Conservation (phyloP, 805 yeast species). For the Suhomyces tanzawaensis region DNA sequence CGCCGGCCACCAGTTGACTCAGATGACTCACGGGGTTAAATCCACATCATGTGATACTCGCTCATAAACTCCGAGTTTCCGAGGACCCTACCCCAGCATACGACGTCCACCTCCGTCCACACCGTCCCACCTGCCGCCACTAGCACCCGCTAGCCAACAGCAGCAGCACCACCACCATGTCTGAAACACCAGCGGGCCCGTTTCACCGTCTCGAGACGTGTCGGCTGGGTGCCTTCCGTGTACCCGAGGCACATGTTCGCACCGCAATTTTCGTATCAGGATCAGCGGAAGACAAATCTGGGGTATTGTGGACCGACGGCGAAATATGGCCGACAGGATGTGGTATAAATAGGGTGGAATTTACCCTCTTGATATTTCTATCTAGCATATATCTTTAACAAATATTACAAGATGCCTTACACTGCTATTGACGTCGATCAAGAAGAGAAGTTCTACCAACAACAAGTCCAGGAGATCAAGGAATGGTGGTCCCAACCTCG, state of each 20-base stretch:
- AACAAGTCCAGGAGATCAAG: constrained; percentile 70
- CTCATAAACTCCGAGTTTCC: too few species aligned
- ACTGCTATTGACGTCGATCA: constrained; percentile 54
- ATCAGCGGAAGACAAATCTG: constrained; percentile 9
- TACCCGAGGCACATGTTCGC: constrained; percentile 6
- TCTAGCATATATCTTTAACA: not conserved
- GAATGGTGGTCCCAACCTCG: constrained; percentile 94
- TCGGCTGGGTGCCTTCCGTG: too few species aligned
- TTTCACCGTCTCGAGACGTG: too few species aligned
- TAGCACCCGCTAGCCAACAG: too few species aligned
- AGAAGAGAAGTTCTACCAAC: constrained; percentile 64
- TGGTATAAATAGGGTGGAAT: constrained; percentile 2
- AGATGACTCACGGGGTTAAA: too few species aligned
- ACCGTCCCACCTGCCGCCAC: too few species aligned
- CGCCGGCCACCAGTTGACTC: too few species aligned
- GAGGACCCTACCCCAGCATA: too few species aligned
- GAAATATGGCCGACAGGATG: not conserved
- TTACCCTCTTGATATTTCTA: not conserved
- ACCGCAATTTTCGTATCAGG: constrained; percentile 2
- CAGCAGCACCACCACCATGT: too few species aligned
- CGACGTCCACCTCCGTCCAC: too few species aligned
- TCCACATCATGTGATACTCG: too few species aligned
- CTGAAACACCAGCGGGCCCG: too few species aligned
- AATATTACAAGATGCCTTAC: constrained; percentile 42
- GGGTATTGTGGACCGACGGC: constrained; percentile 4